Conservation (phyloP, 371 early-diverging fungal species). For the Nematocida sp. region DNA sequence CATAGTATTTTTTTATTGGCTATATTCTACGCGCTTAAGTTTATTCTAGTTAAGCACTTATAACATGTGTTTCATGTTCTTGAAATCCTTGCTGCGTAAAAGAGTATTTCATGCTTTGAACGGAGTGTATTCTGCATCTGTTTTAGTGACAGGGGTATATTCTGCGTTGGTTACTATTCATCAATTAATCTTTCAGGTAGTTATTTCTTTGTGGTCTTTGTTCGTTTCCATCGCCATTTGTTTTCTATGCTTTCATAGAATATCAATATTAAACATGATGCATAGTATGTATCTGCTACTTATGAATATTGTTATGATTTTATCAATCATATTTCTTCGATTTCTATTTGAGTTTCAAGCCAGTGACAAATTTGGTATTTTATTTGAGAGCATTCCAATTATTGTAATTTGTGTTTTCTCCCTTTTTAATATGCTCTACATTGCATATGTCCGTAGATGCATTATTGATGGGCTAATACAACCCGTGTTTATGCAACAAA, state of each 20-base stretch:
- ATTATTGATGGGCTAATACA: conserved; percentile 34
- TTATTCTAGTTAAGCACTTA: too few species aligned
- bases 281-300: conserved; percentile 17
- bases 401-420: conserved; percentile 1
- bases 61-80: neutral
- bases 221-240: neutral
- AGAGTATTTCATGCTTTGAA: conserved; percentile 7
- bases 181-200: neutral
- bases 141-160: neutral
- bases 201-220: neutral
- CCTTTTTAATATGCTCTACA: conserved; percentile 14
- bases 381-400: conserved; percentile 17
- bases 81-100: conserved; percentile 10
- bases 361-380: neutral
- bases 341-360: conserved; percentile 35
- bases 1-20: too few species aligned
- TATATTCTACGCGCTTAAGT: too few species aligned
- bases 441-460: conserved; percentile 32
- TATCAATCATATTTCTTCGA: conserved; percentile 7
- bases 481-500: conserved; percentile 35
- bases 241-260: neutral
- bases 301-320: neutral
- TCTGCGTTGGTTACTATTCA: neutral
- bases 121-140: neutral
- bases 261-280: conserved; percentile 25